phyloP scores from a whole-genome alignment of 495 filamentous ascomycete genomes.

The Letharia lupina region DNA sequence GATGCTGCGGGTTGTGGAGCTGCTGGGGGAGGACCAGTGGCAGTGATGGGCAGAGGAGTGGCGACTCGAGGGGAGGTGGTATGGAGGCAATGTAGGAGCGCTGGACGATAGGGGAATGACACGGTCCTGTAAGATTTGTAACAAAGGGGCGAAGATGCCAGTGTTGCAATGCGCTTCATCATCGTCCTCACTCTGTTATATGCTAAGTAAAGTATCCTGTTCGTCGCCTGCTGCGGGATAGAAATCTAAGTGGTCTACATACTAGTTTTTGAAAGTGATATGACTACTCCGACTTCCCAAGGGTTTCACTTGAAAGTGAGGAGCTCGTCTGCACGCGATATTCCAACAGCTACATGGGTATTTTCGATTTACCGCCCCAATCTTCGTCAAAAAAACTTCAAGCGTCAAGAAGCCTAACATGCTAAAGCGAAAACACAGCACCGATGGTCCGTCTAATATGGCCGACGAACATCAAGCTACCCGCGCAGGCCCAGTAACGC shows the following conservation, averaged over 20 bases:
- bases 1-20: slow-evolving; percentile 54
- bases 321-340: background rate
- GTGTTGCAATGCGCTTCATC: slow-evolving; percentile 10
- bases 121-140: slow-evolving; percentile 9
- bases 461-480: background rate
- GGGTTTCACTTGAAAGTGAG: background rate
- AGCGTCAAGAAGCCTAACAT: background rate
- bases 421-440: slow-evolving; percentile 3
- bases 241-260: background rate
- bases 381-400: background rate
- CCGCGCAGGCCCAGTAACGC: background rate
- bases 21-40: slow-evolving; percentile 76
- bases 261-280: background rate
- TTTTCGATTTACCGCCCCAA: background rate
- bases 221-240: background rate
- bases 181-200: background rate
- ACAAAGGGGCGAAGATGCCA: slow-evolving; percentile 5
- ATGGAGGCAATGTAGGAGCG: slow-evolving; percentile 38
- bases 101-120: background rate
- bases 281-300: background rate
- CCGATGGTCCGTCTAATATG: background rate
- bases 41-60: slow-evolving; percentile 59
- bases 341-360: background rate
- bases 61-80: slow-evolving; percentile 44
- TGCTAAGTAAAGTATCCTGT: background rate